phyloP scores from a whole-genome alignment of 192 early-diverging fungal genomes.

The Obelidium mucronatum region DNA sequence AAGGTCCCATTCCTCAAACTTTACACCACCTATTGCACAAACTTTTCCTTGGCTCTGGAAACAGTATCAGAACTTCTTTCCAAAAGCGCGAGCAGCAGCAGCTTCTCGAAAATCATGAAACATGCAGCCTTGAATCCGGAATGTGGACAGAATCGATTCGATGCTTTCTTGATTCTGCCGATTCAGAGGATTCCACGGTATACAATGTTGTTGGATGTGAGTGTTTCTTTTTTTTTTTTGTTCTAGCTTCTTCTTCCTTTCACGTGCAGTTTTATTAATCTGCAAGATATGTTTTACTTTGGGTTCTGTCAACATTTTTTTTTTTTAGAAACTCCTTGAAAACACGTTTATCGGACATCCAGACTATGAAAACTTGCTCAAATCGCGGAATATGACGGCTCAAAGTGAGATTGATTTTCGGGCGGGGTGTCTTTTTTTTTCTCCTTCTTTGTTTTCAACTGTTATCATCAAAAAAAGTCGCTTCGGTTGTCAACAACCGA shows the following conservation, averaged over 20 bases:
- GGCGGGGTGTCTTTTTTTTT: no score
- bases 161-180: conserved; percentile 85
- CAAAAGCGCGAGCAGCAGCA: background rate
- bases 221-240: no score
- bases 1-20: conserved; percentile 25
- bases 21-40: conserved; percentile 16
- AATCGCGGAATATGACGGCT: conserved; percentile 69
- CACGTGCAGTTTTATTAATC: no score
- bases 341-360: no score
- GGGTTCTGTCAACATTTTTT: no score
- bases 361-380: conserved; percentile 74
- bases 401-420: no score
- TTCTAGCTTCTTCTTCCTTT: no score
- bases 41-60: conserved; percentile 2
- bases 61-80: conserved; percentile 1
- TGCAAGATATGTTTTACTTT: no score
- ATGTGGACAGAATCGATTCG: conserved; percentile 57
- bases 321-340: no score
- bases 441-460: background rate
- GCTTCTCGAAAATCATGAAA: background rate
- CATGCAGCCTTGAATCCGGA: background rate
- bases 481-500: conserved; percentile 79
- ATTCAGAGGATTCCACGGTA: conserved; percentile 94
- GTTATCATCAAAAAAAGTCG: conserved; percentile 49
- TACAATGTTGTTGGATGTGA: conserved; percentile 76